Evolutionary conservation across 2,329 filamentous ascomycete species (phyloP).

Genomic region (Sporothrix globosa): DNA sequence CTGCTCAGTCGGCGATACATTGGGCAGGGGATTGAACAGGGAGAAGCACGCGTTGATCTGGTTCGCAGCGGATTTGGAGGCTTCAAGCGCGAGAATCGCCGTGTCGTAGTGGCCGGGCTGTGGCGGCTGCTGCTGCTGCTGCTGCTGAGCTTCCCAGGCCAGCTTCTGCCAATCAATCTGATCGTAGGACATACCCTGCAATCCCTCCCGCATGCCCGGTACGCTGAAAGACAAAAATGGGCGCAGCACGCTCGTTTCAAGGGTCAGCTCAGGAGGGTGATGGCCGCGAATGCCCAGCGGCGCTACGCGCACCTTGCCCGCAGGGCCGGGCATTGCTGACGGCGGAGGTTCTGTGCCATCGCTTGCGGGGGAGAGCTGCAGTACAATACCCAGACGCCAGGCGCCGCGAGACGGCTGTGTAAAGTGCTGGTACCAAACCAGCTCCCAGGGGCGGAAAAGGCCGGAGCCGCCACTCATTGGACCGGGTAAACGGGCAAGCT

Average conservation of each 20-base stretch:
- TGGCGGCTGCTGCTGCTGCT: constrained; percentile 21
- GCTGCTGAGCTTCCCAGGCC: constrained; percentile 35
- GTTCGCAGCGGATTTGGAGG: constrained; percentile 46
- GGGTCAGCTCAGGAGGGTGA: constrained; percentile 33
- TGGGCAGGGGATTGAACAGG: constrained; percentile 41
- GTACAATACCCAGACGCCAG: constrained; percentile 45
- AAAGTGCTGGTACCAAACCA: constrained; percentile 45
- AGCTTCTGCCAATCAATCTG: constrained; percentile 42
- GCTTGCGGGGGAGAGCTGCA: constrained; percentile 27
- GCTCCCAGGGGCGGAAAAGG: constrained; percentile 44
- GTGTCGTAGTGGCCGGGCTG: constrained; percentile 23
- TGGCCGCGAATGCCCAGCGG: constrained; percentile 41
- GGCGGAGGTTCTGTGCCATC: constrained; percentile 30
- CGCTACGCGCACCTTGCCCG: constrained; percentile 38
- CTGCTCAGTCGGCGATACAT: constrained; percentile 35
- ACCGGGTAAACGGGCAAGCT: background rate
- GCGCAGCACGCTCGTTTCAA: constrained; percentile 42
- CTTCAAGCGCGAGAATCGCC: constrained; percentile 42
- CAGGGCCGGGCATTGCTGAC: constrained; percentile 33
- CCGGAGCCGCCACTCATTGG: constrained; percentile 26
- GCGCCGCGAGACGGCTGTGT: constrained; percentile 41
- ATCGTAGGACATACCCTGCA: constrained; percentile 40
- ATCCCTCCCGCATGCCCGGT: constrained; percentile 39
- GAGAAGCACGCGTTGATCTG: constrained; percentile 45
- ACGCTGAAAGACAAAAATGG: constrained; percentile 48